These are phyloP conservation scores for Aspergillus diversus DNA, from an alignment of 495 filamentous ascomycete genomes.

Conservation along the genomic window DNA sequence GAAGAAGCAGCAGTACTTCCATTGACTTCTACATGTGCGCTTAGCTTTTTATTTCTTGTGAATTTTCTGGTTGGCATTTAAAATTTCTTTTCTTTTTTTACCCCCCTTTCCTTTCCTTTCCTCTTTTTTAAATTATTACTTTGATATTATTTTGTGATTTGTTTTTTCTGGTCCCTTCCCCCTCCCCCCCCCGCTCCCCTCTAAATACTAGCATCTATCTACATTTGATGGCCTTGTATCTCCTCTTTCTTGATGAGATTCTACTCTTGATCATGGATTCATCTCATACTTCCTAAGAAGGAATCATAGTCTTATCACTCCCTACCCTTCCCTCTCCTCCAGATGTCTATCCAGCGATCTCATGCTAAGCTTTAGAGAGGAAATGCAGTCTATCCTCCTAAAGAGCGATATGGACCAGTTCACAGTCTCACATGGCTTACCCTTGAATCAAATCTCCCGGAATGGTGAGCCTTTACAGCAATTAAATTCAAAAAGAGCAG, in stretches of 20 bases:
- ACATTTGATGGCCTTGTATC: constrained; percentile 6
- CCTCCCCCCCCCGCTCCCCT: constrained; percentile 1
- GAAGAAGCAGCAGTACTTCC: not conserved
- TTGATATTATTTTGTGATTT: constrained; percentile 10
- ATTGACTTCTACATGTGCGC: constrained; percentile 1
- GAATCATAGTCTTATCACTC: constrained; percentile 17
- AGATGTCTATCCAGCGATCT: constrained; percentile 8
- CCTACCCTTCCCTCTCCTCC: constrained; percentile 1
- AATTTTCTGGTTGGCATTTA: constrained; percentile 6
- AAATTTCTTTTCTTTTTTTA: not conserved
- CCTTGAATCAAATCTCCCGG: constrained; percentile 32
- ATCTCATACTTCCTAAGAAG: not conserved
- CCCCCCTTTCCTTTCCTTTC: not conserved
- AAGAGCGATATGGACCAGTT: constrained; percentile 32
- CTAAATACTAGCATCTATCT: constrained; percentile 5
- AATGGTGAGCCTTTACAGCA: constrained; percentile 30
- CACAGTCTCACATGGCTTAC: constrained; percentile 21
- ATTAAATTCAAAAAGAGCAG: constrained; percentile 28
- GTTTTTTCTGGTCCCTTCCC: not conserved
- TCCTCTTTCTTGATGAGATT: constrained; percentile 6
- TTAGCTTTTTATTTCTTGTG: constrained; percentile 2
- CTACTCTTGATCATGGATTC: constrained; percentile 2
- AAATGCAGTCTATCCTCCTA: constrained; percentile 6
- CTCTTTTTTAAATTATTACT: constrained; percentile 5
- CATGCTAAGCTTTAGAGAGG: constrained; percentile 7